Evolutionary conservation across 2,329 filamentous ascomycete species (phyloP).

Genomic region (Aspergillus persii): DNA sequence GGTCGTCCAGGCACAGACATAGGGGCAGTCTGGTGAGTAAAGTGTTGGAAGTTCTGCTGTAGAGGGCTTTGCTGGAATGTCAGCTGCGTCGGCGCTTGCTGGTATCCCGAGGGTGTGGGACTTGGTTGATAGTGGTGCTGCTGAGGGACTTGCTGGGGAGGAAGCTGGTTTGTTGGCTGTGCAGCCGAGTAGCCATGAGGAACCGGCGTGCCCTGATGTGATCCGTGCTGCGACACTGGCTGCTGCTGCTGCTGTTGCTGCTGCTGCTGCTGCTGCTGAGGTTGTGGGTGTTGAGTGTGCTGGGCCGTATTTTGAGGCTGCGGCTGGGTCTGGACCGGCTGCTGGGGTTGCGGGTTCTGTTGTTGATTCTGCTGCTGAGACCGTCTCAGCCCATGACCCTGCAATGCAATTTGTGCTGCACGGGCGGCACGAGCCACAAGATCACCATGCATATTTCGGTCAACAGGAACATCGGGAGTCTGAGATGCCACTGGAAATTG

Average conservation of each 20-base stretch:
- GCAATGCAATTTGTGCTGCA: conserved; percentile 48
- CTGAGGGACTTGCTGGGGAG: conserved; percentile 2
- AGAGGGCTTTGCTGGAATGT: conserved; percentile 42
- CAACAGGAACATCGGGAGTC: conserved; percentile 39
- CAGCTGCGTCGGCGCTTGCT: conserved; percentile 30
- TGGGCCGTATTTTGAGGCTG: conserved; percentile 24
- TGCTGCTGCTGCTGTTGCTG: conserved; percentile 21
- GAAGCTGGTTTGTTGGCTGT: conserved; percentile 27
- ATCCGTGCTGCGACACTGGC: conserved; percentile 19
- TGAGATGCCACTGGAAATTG: conserved; percentile 42
- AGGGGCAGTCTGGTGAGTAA: conserved; percentile 33
- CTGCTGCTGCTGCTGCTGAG: conserved; percentile 20
- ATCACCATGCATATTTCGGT: conserved; percentile 43
- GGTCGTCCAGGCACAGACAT: conserved; percentile 29
- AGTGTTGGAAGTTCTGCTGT: conserved; percentile 43
- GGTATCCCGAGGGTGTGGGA: conserved; percentile 37
- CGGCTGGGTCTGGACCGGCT: conserved; percentile 9
- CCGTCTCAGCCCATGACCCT: conserved; percentile 41
- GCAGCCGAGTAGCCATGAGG: conserved; percentile 36
- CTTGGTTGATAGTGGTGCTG: conserved; percentile 35
- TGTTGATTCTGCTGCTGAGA: conserved; percentile 35
- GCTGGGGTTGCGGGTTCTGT: conserved; percentile 28
- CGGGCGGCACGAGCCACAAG: conserved; percentile 48
- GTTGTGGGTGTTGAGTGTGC: conserved; percentile 24
- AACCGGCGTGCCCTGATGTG: conserved; percentile 31